Conservation (phyloP, 2,329 filamentous ascomycete species). For the Penicillium sp. region DNA sequence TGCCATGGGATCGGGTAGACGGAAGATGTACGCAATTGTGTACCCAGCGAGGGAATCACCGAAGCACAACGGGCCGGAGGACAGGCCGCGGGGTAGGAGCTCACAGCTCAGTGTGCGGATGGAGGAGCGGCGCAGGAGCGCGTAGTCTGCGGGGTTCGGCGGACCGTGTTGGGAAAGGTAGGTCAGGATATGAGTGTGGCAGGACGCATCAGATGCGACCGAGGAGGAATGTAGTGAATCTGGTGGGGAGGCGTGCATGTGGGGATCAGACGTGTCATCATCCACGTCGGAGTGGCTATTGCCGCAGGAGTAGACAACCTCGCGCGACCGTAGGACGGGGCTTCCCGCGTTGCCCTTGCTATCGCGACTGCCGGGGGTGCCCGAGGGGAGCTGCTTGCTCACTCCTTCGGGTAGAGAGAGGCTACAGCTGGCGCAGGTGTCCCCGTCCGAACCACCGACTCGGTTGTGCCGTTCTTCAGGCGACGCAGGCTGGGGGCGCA, state of each 20-base stretch:
- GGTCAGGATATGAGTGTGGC: conserved; percentile 56
- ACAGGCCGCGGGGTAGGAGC: conserved; percentile 54
- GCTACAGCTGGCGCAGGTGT: conserved; percentile 58
- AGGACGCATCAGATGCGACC: conserved; percentile 45
- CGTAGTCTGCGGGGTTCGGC: conserved; percentile 53
- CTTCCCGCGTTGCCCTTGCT: conserved; percentile 52
- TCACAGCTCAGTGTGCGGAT: conserved; percentile 59
- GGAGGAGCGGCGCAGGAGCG: conserved; percentile 55
- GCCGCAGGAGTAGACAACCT: conserved; percentile 53
- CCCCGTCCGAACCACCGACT: conserved; percentile 46
- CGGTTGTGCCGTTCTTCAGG: conserved; percentile 47
- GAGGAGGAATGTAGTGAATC: conserved; percentile 43
- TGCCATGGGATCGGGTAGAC: conserved; percentile 57
- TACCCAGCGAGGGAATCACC: conserved; percentile 56
- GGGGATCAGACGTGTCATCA: conserved; percentile 35
- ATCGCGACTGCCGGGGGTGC: conserved; percentile 51
- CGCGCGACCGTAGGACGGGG: conserved; percentile 55
- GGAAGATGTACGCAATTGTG: conserved; percentile 60
- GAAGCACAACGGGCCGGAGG: conserved; percentile 58
- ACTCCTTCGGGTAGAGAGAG: conserved; percentile 55
- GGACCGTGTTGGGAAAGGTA: conserved; percentile 59
- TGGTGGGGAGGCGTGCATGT: conserved; percentile 37
- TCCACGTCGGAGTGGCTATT: conserved; percentile 38
- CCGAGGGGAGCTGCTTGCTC: conserved; percentile 53
- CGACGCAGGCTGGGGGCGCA: conserved; percentile 36